phyloP scores from a whole-genome alignment of 768 basidiomycete species.

The Suillus fuscotomentosus region DNA sequence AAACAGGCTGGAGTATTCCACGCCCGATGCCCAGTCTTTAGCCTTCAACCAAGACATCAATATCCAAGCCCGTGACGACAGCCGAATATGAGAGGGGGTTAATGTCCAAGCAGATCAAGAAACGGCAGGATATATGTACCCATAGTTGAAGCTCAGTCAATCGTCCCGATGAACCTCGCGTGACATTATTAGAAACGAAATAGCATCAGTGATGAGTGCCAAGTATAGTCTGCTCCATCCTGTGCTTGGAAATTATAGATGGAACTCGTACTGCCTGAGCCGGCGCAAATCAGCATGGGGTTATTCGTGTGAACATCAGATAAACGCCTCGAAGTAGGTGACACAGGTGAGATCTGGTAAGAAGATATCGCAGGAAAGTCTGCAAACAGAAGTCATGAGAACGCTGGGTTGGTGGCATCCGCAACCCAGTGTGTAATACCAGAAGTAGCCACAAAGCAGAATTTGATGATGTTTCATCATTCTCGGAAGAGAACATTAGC shows the following conservation, averaged over 20 bases:
- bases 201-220: not conserved
- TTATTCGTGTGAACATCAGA: not conserved
- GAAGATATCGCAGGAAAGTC: not conserved
- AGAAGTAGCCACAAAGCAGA: not conserved
- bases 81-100: not conserved
- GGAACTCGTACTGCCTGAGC: not conserved
- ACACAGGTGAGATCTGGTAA: not conserved
- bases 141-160: slow-evolving; percentile 17
- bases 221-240: not conserved
- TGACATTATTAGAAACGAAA: not conserved
- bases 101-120: not conserved
- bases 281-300: not conserved
- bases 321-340: not conserved
- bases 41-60: slow-evolving; percentile 31
- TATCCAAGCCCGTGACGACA: not conserved
- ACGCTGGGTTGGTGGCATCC: not conserved
- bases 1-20: slow-evolving; percentile 35
- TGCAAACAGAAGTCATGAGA: not conserved
- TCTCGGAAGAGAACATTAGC: not conserved
- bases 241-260: slow-evolving; percentile 1
- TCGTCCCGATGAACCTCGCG: slow-evolving; percentile 5
- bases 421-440: not conserved
- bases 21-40: slow-evolving; percentile 27
- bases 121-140: slow-evolving; percentile 26
- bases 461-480: not conserved